Conservation (phyloP, 306 rosid genomes). For the Malus orientalis region DNA sequence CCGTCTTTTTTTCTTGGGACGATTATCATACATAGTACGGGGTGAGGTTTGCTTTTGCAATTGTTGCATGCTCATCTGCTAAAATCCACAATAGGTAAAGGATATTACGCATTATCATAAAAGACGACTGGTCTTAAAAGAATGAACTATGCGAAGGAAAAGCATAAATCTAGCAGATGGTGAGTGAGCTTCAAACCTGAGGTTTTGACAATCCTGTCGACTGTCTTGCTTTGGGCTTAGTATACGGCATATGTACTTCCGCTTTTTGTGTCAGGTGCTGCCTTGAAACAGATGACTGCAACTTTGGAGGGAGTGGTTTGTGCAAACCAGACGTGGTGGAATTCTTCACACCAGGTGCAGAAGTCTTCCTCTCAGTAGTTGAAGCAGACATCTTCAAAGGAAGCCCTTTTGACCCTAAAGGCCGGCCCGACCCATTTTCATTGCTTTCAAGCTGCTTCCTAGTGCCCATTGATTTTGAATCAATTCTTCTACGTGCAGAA, state of each 20-base stretch:
- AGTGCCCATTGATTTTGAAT: constrained; percentile 32
- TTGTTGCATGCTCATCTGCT: constrained; percentile 54
- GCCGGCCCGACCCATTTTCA: constrained; percentile 62
- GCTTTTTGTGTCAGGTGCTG: constrained; percentile 42
- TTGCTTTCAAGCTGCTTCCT: constrained; percentile 55
- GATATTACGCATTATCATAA: background rate
- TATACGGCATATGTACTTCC: constrained; percentile 27
- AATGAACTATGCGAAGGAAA: background rate
- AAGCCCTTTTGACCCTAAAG: constrained; percentile 41
- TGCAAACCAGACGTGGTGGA: constrained; percentile 27
- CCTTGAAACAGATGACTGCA: constrained; percentile 28
- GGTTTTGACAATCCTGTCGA: constrained; percentile 39
- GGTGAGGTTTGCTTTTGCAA: constrained; percentile 37
- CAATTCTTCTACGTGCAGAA: constrained; percentile 41
- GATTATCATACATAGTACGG: constrained; percentile 25
- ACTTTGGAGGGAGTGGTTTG: constrained; percentile 37
- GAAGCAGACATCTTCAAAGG: constrained; percentile 38
- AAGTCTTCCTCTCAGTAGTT: constrained; percentile 38
- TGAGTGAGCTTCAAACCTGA: constrained; percentile 36
- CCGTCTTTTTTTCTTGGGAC: constrained; percentile 49
- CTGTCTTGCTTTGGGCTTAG: constrained; percentile 50
- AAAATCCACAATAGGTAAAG: constrained; percentile 8
- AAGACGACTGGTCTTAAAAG: background rate
- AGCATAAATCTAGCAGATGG: background rate
- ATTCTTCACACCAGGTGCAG: constrained; percentile 31